Conservation (phyloP, 2,329 filamentous ascomycete genomes). For the Septoria linicola region DNA sequence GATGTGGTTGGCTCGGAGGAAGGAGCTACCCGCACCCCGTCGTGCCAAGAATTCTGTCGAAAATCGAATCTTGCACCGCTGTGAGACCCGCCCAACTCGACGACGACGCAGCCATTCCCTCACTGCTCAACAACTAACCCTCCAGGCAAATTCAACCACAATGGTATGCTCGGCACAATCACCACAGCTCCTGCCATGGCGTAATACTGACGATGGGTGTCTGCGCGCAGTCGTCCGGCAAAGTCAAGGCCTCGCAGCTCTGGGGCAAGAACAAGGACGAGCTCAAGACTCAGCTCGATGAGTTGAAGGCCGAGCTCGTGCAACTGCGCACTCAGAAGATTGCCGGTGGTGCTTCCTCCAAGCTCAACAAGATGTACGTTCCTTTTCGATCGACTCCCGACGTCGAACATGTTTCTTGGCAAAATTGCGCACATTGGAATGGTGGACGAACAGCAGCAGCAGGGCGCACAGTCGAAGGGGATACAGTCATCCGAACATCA, state of each 20-base stretch:
- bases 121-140: slow-evolving; percentile 26
- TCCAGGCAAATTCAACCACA: slow-evolving; percentile 25
- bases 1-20: not conserved
- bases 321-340: slow-evolving; percentile 99
- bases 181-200: slow-evolving; percentile 1
- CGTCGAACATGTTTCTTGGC: no score
- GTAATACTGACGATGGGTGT: slow-evolving; percentile 24
- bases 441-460: no score
- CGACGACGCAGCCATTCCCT: slow-evolving; percentile 17
- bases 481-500: no score
- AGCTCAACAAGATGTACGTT: slow-evolving; percentile 94
- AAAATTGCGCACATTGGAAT: no score
- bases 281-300: slow-evolving; percentile 88
- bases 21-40: not conserved
- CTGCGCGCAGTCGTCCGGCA: slow-evolving; percentile 56
- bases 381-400: slow-evolving; percentile 5
- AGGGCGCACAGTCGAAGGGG: no score
- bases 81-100: slow-evolving; percentile 12
- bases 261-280: slow-evolving; percentile 99
- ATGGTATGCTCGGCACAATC: slow-evolving; percentile 31
- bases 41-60: not conserved
- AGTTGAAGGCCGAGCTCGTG: slow-evolving; percentile 94
- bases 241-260: slow-evolving; percentile 94
- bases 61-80: not conserved
- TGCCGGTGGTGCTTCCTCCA: slow-evolving; percentile 82